Evolutionary conservation across 768 basidiomycete genomes (phyloP).

Genomic region (Austroboletus eburneus): DNA sequence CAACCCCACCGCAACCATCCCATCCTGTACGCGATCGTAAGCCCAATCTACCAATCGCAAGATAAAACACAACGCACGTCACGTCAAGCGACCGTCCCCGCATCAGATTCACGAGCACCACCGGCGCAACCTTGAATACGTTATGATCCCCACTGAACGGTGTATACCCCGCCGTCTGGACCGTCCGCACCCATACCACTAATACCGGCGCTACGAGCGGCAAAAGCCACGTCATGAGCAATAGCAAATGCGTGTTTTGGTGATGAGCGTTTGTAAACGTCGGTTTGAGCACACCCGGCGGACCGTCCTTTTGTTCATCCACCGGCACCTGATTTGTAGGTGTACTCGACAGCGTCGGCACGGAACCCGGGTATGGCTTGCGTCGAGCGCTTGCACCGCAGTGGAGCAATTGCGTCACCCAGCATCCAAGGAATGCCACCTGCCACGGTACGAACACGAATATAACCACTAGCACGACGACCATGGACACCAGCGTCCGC

Average conservation of each 20-base stretch:
- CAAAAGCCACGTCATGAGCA: slow-evolving; percentile 78
- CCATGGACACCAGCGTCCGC: slow-evolving; percentile 55
- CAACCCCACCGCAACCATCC: slow-evolving; percentile 46
- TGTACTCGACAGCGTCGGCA: slow-evolving; percentile 24
- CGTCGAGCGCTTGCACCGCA: slow-evolving; percentile 39
- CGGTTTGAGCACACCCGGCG: slow-evolving; percentile 1
- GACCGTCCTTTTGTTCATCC: background rate
- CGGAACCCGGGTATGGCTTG: slow-evolving; percentile 18
- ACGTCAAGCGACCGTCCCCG: slow-evolving; percentile 44
- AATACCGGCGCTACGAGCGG: slow-evolving; percentile 76
- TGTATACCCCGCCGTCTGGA: slow-evolving; percentile 73
- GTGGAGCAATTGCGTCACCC: slow-evolving; percentile 71
- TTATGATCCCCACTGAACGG: slow-evolving; percentile 83
- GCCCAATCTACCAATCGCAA: background rate
- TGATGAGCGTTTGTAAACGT: slow-evolving; percentile 33
- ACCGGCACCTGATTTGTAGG: slow-evolving; percentile 24
- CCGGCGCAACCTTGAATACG: slow-evolving; percentile 58
- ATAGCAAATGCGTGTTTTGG: slow-evolving; percentile 57
- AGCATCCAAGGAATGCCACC: slow-evolving; percentile 81
- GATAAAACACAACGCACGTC: slow-evolving; percentile 31
- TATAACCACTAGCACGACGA: slow-evolving; percentile 59
- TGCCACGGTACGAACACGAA: slow-evolving; percentile 86
- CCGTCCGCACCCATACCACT: slow-evolving; percentile 85
- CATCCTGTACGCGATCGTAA: slow-evolving; percentile 6
- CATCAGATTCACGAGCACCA: slow-evolving; percentile 59